Evolutionary conservation across 2,329 filamentous ascomycete genomes (phyloP).

Genomic region (Penicillium sp.): DNA sequence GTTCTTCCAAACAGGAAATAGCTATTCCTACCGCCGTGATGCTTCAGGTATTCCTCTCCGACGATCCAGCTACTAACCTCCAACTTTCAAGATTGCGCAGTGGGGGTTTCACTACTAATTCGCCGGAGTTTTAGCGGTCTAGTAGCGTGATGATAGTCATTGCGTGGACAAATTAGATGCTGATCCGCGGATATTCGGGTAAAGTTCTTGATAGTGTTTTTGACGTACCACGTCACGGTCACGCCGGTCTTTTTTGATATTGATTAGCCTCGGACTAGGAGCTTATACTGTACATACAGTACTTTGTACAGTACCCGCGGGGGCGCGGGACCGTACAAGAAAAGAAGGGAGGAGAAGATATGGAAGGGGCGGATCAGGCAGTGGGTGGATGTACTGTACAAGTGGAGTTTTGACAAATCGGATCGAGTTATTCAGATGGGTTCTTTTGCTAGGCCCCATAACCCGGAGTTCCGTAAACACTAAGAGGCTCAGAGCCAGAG

Average conservation of each 20-base stretch:
- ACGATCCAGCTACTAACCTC: background rate
- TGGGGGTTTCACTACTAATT: no score
- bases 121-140: background rate
- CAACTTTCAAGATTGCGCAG: no score
- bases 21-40: background rate
- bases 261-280: background rate
- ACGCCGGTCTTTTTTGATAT: background rate
- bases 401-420: background rate
- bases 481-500: background rate
- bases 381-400: background rate
- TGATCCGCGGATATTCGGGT: no score
- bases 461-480: slow-evolving; percentile 2
- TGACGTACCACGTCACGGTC: background rate
- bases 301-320: no score
- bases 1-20: background rate
- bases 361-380: background rate
- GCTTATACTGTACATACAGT: background rate
- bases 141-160: background rate
- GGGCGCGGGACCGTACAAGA: background rate
- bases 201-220: background rate
- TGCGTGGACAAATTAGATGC: background rate
- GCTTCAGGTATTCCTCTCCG: background rate
- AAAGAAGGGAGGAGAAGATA: background rate
- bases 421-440: background rate
- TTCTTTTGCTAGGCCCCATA: slow-evolving; percentile 4